These are phyloP conservation scores for Petunia secreta DNA, from an alignment of 257 asterid species.

Conservation along the genomic window DNA sequence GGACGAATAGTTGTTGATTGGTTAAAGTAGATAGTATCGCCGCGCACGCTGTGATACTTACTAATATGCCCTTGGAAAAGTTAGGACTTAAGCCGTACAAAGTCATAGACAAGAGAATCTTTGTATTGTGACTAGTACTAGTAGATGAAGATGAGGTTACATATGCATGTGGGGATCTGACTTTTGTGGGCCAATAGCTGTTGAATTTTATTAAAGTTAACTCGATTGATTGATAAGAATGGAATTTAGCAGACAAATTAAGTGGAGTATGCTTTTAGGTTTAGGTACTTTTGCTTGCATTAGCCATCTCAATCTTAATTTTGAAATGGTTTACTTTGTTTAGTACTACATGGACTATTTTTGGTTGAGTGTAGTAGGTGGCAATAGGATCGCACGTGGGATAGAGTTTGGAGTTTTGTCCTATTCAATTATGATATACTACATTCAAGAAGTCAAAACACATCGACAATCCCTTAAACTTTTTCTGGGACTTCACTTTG, in stretches of 20 bases:
- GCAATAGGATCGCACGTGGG: slow-evolving; percentile 5
- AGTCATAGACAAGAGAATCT: slow-evolving; percentile 24
- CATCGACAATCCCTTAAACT: neutral
- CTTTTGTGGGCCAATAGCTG: slow-evolving; percentile 9
- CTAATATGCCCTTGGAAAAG: neutral
- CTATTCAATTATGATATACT: neutral
- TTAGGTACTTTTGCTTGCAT: neutral
- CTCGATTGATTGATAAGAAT: neutral
- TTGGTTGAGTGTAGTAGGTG: neutral
- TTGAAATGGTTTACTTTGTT: neutral
- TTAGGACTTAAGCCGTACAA: neutral
- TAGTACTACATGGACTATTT: neutral
- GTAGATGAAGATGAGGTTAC: neutral
- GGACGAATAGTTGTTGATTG: neutral
- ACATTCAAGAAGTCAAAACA: neutral
- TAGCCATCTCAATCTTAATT: neutral
- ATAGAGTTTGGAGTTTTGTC: slow-evolving; percentile 10
- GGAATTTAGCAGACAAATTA: neutral
- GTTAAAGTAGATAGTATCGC: neutral
- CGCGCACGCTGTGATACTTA: neutral
- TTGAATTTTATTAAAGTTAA: neutral
- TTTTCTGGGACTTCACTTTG: no score
- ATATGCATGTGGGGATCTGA: slow-evolving; percentile 22
- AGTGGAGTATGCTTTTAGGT: neutral
- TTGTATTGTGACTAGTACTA: neutral